Evolutionary conservation across 2,329 filamentous ascomycete species (phyloP), one percentile per base, ranked within the genome.

Genomic region (Fusarium sp.): DNA sequence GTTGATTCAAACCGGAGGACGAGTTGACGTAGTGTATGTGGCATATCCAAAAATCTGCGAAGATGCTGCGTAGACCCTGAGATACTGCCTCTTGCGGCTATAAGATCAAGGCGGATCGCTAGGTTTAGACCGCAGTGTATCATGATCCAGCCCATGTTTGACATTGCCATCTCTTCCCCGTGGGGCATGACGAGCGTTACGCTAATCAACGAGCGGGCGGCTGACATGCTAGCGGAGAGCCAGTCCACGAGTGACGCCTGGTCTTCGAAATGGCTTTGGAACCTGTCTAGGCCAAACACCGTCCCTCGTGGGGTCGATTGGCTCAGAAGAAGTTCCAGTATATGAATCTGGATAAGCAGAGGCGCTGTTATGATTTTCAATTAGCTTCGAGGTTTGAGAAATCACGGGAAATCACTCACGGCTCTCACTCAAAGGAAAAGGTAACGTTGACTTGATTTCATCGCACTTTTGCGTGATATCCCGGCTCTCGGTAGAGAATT

Each of bases 71-170:
- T 75, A 5, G 69, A 66, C 0, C 63, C 56, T 1, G 67, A 65
- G 4, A 76, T 60, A 7, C 42, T 56, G 0, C 68, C 63, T 3
- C 61, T 59, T 1, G 69, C 62, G 11, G 73, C 73, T 1, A 78
- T 57, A 4, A 78, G 71, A 36, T 78, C 77, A 3, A 78, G 68
- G 3, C 75, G 67, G 1, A 70, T 73, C 0, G 75, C 75, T 1
- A 78, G 34, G 6, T 77, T 77, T 0, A 78, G 44, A 1, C 71
- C 74, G 24, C 77, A 79, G 20, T 78, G 71, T 8, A 77, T 60
- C 59, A 74, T 74, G 17, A 78, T 72, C 77, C 77, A 79, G 7
- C 73, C 74, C 18, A 76, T 72, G 24, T 79, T 78, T 1, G 77
- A 72, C 40, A 79, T 71, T 9, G 60, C 65, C 20, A 61, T 53